phyloP scores from a whole-genome alignment of 2,329 filamentous ascomycete genomes.

The Periconia sp. region DNA sequence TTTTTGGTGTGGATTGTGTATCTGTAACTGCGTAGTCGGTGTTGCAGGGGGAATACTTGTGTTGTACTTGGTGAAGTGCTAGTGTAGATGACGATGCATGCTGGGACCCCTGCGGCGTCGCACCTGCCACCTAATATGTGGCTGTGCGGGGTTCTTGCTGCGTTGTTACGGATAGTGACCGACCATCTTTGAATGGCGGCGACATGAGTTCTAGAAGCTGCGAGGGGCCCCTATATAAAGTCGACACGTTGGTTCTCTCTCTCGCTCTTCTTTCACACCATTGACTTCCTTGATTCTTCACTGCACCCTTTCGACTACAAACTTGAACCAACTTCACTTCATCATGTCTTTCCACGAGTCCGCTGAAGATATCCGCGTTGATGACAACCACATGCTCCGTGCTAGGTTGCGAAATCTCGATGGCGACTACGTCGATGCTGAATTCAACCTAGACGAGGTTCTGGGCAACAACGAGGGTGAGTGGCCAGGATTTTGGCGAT shows the following conservation, averaged over 20 bases:
- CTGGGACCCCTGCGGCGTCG: not conserved
- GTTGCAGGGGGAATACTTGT: too few species aligned
- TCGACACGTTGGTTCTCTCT: not conserved
- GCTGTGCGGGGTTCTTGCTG: not conserved
- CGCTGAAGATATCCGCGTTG: constrained; percentile 51
- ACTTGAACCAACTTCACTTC: not conserved
- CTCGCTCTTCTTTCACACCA: too few species aligned
- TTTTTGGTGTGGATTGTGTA: not conserved
- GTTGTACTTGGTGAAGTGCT: not conserved
- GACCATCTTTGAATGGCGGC: too few species aligned
- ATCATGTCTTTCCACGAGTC: constrained; percentile 52
- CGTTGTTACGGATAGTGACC: too few species aligned
- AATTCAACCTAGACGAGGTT: constrained; percentile 53
- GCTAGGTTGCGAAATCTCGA: constrained; percentile 46
- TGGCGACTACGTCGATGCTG: constrained; percentile 49
- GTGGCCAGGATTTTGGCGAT: not conserved
- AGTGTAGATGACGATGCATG: not conserved
- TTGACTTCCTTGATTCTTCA: too few species aligned
- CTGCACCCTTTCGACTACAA: too few species aligned
- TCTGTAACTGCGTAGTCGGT: not conserved
- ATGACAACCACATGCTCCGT: constrained; percentile 54
- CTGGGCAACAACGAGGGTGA: constrained; percentile 58
- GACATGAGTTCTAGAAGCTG: too few species aligned
- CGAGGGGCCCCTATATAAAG: too few species aligned
- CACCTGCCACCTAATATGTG: not conserved